Percentiles rank a stretch among this genome's conserved stretches.
Evolutionary conservation across 202 grass and related monocot genomes (phyloP).

Genomic region (Brachypodium distachyon): DNA sequence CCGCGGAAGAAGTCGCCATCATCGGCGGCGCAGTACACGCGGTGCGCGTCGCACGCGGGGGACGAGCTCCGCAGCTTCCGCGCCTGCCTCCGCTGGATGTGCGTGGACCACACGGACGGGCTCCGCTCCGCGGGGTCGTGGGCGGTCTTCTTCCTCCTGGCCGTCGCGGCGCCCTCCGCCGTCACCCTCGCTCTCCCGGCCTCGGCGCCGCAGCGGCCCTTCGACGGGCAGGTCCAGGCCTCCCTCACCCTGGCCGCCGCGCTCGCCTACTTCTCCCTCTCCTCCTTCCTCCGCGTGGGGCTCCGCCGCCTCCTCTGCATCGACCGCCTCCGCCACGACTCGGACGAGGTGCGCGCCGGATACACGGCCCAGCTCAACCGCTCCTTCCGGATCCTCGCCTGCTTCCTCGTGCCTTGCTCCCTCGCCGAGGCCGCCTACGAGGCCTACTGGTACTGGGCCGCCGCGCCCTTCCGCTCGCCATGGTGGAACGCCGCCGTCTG

Average conservation of each 20-base stretch:
- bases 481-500: conserved; percentile 34
- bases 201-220: conserved; percentile 4
- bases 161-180: conserved; percentile 12
- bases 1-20: not conserved
- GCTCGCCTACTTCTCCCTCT: conserved; percentile 53
- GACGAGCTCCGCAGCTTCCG: conserved; percentile 77
- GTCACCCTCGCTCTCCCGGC: not conserved
- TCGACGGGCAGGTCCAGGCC: conserved; percentile 46
- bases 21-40: conserved; percentile 18
- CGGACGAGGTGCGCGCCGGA: conserved; percentile 36
- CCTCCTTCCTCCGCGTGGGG: conserved; percentile 32
- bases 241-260: conserved; percentile 39
- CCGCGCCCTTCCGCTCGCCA: not conserved
- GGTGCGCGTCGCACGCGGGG: conserved; percentile 30
- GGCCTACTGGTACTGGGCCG: conserved; percentile 45
- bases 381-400: conserved; percentile 53
- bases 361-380: conserved; percentile 46
- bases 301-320: conserved; percentile 73
- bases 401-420: conserved; percentile 45
- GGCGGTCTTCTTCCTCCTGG: conserved; percentile 39
- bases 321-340: conserved; percentile 56
- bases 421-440: conserved; percentile 51
- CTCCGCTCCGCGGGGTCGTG: conserved; percentile 28
- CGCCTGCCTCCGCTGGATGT: conserved; percentile 55
- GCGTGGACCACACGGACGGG: conserved; percentile 41